These are phyloP conservation scores for Cystobasidiopsis lactophilus DNA, from an alignment of 768 basidiomycete species.

Conservation along the genomic window DNA sequence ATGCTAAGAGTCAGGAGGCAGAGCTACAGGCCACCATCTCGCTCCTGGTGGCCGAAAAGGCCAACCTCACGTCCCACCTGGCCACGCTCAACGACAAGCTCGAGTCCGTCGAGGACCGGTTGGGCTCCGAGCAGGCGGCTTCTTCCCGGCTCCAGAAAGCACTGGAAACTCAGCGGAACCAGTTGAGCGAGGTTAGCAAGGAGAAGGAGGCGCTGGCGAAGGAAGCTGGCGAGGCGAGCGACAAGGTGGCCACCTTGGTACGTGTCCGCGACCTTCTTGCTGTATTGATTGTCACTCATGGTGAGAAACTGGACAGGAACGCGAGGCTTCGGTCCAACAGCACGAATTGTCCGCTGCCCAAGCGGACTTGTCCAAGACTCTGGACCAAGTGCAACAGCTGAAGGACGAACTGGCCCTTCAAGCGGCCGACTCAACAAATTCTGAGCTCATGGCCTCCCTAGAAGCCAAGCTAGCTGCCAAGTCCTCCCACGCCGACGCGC, in stretches of 20 bases:
- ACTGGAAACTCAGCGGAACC: not conserved
- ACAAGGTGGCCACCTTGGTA: not conserved
- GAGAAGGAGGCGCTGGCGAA: not conserved
- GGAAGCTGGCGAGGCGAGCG: not conserved
- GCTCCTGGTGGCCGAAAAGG: constrained; percentile 6
- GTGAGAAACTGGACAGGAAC: not conserved
- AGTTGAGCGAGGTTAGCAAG: not conserved
- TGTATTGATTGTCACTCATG: not conserved
- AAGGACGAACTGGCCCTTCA: not conserved
- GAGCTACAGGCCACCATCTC: constrained; percentile 7
- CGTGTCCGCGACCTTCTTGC: not conserved
- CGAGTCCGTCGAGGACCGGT: not conserved
- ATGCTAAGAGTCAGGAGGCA: too few species aligned
- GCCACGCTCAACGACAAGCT: not conserved
- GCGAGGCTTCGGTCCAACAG: not conserved
- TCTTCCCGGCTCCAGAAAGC: not conserved
- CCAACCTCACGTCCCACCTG: not conserved
- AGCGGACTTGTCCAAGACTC: not conserved
- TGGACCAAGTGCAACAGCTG: not conserved
- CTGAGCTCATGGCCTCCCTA: constrained; percentile 3
- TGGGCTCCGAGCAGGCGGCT: not conserved
- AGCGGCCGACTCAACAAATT: not conserved
- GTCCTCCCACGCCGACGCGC: constrained; percentile 4
- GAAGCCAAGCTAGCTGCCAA: constrained; percentile 6
- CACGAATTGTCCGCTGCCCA: not conserved